Percentiles rank a stretch among this genome's conserved stretches.
Evolutionary conservation across 2,329 filamentous ascomycete genomes (phyloP).

Genomic region (Thyridium curvatum): DNA sequence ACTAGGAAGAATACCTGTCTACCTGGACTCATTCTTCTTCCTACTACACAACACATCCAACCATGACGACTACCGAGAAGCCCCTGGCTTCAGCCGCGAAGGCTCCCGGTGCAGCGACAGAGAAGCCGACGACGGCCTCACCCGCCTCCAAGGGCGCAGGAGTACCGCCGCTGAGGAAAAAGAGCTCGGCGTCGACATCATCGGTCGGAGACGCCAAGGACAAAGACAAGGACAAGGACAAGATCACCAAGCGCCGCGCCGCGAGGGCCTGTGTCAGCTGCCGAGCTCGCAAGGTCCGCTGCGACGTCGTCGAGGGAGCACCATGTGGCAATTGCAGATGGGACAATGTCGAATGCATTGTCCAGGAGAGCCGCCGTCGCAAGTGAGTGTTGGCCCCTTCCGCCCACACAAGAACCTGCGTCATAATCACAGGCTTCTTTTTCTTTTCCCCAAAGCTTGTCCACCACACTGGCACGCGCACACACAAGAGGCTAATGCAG

Average conservation of each 20-base stretch:
- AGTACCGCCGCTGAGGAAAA: conserved; percentile 1
- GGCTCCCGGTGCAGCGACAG: neutral
- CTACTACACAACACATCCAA: too few species aligned
- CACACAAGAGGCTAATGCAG: conserved; percentile 1
- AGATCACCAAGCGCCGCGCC: conserved; percentile 71
- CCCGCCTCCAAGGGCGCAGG: conserved; percentile 1
- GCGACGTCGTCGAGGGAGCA: conserved; percentile 84
- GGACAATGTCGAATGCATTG: conserved; percentile 71
- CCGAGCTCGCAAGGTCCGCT: conserved; percentile 82
- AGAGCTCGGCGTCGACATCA: conserved; percentile 6
- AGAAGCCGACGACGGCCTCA: conserved; percentile 3
- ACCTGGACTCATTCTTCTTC: too few species aligned
- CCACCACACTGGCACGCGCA: neutral
- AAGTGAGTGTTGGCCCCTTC: conserved; percentile 54
- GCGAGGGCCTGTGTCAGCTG: conserved; percentile 88
- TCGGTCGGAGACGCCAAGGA: conserved; percentile 22
- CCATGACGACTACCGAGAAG: too few species aligned
- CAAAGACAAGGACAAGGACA: conserved; percentile 37
- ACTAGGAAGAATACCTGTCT: too few species aligned
- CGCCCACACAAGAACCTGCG: conserved; percentile 7
- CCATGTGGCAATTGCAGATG: conserved; percentile 84
- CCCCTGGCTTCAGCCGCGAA: too few species aligned
- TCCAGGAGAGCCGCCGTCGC: conserved; percentile 77
- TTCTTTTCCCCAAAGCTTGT: neutral
- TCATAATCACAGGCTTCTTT: conserved; percentile 11